Conservation (phyloP, 345 rosid species). For the Hirschfeldia incana region DNA sequence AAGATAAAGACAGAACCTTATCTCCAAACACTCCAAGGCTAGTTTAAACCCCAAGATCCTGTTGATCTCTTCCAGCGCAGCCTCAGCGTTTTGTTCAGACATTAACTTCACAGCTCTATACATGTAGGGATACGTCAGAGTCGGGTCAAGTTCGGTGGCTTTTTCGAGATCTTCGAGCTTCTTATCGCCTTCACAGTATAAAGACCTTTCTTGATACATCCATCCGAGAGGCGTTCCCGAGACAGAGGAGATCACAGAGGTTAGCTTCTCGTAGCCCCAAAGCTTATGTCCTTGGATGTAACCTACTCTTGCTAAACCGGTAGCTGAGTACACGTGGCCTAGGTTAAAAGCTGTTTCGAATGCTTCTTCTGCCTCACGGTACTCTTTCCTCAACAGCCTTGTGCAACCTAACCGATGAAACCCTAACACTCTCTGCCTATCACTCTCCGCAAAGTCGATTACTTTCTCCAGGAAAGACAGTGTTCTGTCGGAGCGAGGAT, state of each 20-base stretch:
- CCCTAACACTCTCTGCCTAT: conserved; percentile 70
- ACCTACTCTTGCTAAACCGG: conserved; percentile 86
- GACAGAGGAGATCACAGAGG: conserved; percentile 67
- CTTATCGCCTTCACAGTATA: conserved; percentile 76
- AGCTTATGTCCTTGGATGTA: conserved; percentile 61
- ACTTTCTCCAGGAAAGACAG: conserved; percentile 61
- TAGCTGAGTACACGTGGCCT: conserved; percentile 77
- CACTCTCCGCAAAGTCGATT: conserved; percentile 71
- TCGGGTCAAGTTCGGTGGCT: conserved; percentile 88
- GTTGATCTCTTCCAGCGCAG: conserved; percentile 86
- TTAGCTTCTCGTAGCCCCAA: conserved; percentile 77
- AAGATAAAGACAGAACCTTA: conserved; percentile 91
- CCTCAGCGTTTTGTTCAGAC: conserved; percentile 73
- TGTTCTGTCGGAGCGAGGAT: conserved; percentile 69
- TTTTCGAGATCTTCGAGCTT: conserved; percentile 83
- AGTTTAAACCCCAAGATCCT: conserved; percentile 90
- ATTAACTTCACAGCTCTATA: conserved; percentile 78
- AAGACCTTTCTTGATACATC: conserved; percentile 97
- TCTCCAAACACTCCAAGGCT: conserved; percentile 89
- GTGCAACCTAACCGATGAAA: conserved; percentile 93
- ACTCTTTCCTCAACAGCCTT: conserved; percentile 78
- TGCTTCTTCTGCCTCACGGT: conserved; percentile 70
- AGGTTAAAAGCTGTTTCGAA: conserved; percentile 65
- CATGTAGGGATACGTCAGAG: conserved; percentile 95
- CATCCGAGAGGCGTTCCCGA: conserved; percentile 70